Evolutionary conservation across 2,329 filamentous ascomycete species (phyloP).

Genomic region (Hypoxylon rubiginosum): DNA sequence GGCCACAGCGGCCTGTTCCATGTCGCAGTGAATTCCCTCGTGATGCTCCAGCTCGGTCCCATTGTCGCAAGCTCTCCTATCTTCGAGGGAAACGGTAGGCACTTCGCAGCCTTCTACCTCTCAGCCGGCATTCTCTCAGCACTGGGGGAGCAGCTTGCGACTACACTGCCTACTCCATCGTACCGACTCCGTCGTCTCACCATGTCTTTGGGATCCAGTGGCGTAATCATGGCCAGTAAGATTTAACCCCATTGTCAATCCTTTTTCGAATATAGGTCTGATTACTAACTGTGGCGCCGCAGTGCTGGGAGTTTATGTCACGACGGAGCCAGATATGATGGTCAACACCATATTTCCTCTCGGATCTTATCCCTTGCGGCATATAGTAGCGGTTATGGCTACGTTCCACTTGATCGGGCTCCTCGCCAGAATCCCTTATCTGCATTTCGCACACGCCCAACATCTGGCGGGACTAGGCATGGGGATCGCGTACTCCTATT

Average conservation of each 20-base stretch:
- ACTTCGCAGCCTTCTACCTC: constrained; percentile 50
- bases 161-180: constrained; percentile 34
- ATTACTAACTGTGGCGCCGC: constrained; percentile 3
- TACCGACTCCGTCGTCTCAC: constrained; percentile 18
- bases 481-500: constrained; percentile 45
- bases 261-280: neutral
- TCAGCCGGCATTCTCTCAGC: constrained; percentile 45
- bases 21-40: constrained; percentile 43
- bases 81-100: constrained; percentile 42
- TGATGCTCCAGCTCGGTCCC: constrained; percentile 36
- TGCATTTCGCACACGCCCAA: constrained; percentile 38
- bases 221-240: constrained; percentile 45
- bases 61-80: constrained; percentile 20
- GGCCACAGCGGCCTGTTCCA: constrained; percentile 43
- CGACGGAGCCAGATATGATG: constrained; percentile 33
- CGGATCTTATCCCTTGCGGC: constrained; percentile 24
- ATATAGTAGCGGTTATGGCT: constrained; percentile 32
- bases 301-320: constrained; percentile 43
- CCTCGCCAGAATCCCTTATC: constrained; percentile 38
- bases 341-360: constrained; percentile 45
- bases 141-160: constrained; percentile 42
- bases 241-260: neutral
- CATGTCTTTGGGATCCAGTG: constrained; percentile 42
- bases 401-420: constrained; percentile 45
- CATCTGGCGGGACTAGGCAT: constrained; percentile 46